Evolutionary conservation across 257 asterid species (phyloP).

Genomic region (Misopates orontium): DNA sequence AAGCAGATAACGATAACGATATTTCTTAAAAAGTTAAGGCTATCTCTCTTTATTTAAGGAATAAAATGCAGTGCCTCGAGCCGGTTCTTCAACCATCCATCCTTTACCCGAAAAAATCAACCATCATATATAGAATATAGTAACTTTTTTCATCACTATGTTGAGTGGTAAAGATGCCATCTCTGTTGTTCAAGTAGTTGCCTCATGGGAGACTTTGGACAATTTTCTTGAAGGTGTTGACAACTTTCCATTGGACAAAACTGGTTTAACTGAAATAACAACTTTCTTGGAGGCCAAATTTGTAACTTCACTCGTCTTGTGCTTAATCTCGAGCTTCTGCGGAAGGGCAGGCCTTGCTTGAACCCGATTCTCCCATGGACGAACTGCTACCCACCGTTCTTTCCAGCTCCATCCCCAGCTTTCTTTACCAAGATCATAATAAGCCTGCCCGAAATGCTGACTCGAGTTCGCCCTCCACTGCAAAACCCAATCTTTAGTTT

Average conservation of each 20-base stretch:
- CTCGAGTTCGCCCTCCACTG: slow-evolving; percentile 75
- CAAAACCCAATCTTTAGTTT: not conserved
- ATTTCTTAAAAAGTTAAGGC: slow-evolving; percentile 1
- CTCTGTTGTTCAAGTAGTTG: slow-evolving; percentile 15
- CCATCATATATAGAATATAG: not conserved
- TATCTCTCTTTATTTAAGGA: not conserved
- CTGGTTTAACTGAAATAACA: slow-evolving; percentile 20
- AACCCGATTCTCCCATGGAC: slow-evolving; percentile 74
- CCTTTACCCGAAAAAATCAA: not conserved
- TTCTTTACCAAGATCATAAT: slow-evolving; percentile 71
- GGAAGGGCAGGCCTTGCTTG: slow-evolving; percentile 29
- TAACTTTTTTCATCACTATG: no score
- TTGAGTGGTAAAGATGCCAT: not conserved
- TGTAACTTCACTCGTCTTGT: slow-evolving; percentile 34
- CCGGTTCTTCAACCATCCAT: slow-evolving; percentile 1
- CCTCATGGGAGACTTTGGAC: slow-evolving; percentile 27
- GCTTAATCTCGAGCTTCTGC: slow-evolving; percentile 40
- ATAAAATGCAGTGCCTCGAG: not conserved
- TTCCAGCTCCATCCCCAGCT: slow-evolving; percentile 93
- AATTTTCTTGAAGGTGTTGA: slow-evolving; percentile 29
- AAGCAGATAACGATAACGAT: not conserved
- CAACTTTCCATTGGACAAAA: slow-evolving; percentile 28
- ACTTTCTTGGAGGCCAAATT: slow-evolving; percentile 22
- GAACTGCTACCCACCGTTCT: slow-evolving; percentile 71
- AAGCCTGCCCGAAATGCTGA: slow-evolving; percentile 63